Evolutionary conservation across 345 rosid species (phyloP).

Genomic region (Eutrema yunnanense): DNA sequence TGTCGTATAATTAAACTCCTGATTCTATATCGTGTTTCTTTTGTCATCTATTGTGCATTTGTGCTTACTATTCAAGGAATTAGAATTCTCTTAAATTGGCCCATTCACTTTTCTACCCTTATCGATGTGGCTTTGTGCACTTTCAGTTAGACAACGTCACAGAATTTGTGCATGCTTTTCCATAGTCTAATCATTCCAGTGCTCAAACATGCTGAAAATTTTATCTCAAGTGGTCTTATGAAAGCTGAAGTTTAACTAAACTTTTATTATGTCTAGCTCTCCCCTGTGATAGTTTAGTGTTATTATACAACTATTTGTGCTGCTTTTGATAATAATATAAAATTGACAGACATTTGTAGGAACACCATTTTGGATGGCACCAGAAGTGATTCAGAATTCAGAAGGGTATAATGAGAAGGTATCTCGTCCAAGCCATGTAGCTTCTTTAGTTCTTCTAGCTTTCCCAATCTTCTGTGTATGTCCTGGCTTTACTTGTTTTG

Average conservation of each 20-base stretch:
- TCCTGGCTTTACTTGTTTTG: constrained; percentile 1
- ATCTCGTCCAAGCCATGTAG: neutral
- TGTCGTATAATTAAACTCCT: constrained; percentile 15
- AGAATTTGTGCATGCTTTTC: neutral
- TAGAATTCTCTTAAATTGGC: neutral
- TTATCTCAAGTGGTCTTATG: neutral
- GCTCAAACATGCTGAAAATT: neutral
- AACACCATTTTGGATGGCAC: constrained; percentile 99
- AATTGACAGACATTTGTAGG: constrained; percentile 93
- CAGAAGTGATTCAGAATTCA: constrained; percentile 97
- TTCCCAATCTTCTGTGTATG: constrained; percentile 12
- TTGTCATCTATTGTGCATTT: neutral
- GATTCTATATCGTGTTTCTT: neutral
- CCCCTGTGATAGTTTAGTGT: neutral
- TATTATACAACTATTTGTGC: constrained; percentile 9
- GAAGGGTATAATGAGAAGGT: constrained; percentile 99
- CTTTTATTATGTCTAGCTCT: neutral
- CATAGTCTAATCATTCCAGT: constrained; percentile 3
- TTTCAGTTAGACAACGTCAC: neutral
- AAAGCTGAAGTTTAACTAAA: constrained; percentile 1
- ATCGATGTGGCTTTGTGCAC: neutral
- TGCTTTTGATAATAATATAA: constrained; percentile 38
- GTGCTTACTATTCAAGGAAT: neutral
- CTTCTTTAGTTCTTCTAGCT: constrained; percentile 1
- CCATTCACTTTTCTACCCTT: neutral